These are phyloP conservation scores for Rauvolfia tetraphylla DNA, from an alignment of 257 asterid species.

Conservation along the genomic window DNA sequence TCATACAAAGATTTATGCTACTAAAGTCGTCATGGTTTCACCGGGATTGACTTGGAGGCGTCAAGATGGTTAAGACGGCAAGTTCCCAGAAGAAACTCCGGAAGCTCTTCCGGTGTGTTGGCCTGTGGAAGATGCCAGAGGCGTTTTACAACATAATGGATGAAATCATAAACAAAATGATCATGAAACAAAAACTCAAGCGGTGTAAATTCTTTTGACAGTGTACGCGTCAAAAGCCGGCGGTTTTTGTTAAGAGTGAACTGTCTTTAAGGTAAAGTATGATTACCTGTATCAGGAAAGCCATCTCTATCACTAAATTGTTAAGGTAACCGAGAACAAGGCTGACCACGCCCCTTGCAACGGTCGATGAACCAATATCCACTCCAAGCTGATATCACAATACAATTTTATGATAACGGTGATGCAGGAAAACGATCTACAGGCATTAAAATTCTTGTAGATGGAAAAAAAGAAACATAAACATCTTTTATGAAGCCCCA, in stretches of 20 bases:
- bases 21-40: slow-evolving; percentile 21
- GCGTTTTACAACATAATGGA: not conserved
- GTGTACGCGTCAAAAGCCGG: too few species aligned
- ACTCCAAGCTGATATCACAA: slow-evolving; percentile 59
- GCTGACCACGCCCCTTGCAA: slow-evolving; percentile 82
- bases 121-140: slow-evolving; percentile 43
- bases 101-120: slow-evolving; percentile 81
- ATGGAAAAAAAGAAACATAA: not conserved
- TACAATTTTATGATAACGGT: not conserved
- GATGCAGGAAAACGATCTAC: not conserved
- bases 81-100: slow-evolving; percentile 74
- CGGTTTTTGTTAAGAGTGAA: not conserved
- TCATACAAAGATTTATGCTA: not conserved
- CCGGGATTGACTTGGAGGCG: slow-evolving; percentile 50
- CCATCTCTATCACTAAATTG: slow-evolving; percentile 88
- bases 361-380: slow-evolving; percentile 82
- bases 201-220: not conserved
- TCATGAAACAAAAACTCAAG: not conserved
- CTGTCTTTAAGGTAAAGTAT: not conserved
- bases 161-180: not conserved
- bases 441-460: not conserved
- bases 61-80: slow-evolving; percentile 87
- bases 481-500: not conserved
- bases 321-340: slow-evolving; percentile 88
- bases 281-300: slow-evolving; percentile 84